A percentile compares a stretch with the other conserved stretches of the same genome.
Evolutionary conservation across 208 protist species (phyloP).

Genomic region (Trypanosomatidae sp.): DNA sequence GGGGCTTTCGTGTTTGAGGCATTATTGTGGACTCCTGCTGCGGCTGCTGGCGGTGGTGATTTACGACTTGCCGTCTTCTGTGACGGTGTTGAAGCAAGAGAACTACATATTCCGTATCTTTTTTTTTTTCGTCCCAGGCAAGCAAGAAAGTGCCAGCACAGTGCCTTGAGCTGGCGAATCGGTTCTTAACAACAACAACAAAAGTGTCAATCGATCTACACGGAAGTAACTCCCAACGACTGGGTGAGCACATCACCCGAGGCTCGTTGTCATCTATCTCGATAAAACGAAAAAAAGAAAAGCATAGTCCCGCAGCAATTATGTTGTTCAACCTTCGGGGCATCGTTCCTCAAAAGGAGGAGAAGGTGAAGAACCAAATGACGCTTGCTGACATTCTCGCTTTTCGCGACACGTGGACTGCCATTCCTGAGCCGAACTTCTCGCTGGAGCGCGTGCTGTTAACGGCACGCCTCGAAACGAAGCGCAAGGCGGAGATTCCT

Average conservation of each 20-base stretch:
- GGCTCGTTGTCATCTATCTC: not conserved
- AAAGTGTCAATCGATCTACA: not conserved
- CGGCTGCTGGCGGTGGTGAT: not conserved
- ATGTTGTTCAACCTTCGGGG: constrained; percentile 82
- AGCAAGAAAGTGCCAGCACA: not conserved
- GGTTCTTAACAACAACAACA: not conserved
- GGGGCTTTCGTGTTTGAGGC: not conserved
- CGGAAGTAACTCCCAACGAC: not conserved
- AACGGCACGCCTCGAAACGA: constrained; percentile 46
- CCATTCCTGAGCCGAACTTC: constrained; percentile 59
- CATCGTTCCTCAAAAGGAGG: constrained; percentile 52
- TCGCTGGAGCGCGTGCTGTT: constrained; percentile 70
- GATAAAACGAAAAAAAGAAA: not conserved
- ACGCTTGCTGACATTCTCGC: constrained; percentile 71
- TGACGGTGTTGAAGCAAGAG: not conserved
- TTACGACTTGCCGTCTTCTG: not conserved
- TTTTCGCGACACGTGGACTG: constrained; percentile 85
- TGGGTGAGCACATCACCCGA: not conserved
- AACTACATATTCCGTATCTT: not conserved
- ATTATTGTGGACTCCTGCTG: not conserved
- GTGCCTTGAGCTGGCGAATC: not conserved
- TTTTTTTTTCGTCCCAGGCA: not conserved
- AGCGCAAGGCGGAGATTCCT: constrained; percentile 63
- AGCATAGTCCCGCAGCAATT: not conserved
- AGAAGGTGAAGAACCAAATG: constrained; percentile 77